Percentiles rank a stretch among this genome's conserved stretches.
These are phyloP conservation scores for Blastobotrys muscicola DNA, from an alignment of 805 yeast genomes.

Conservation along the genomic window DNA sequence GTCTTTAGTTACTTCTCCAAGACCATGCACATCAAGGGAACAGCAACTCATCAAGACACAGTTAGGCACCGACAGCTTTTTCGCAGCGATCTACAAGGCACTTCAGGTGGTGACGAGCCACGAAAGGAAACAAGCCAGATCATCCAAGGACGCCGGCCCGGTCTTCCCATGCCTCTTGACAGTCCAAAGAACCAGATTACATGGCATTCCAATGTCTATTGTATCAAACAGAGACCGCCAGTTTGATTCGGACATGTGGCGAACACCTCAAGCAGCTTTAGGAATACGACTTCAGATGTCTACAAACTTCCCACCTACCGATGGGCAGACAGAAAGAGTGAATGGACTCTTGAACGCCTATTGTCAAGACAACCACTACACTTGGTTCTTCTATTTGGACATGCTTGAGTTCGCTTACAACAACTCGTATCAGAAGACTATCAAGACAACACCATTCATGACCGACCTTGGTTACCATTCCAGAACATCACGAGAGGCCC, in stretches of 20 bases:
- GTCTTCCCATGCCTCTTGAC: no score
- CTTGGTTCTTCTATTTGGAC: not conserved
- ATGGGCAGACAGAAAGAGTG: slow-evolving; percentile 12
- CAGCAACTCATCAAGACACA: no score
- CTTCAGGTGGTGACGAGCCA: no score
- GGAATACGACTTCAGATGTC: slow-evolving; percentile 7
- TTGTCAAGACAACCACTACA: not conserved
- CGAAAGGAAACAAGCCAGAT: no score
- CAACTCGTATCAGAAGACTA: not conserved
- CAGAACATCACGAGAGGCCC: no score
- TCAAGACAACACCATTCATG: not conserved
- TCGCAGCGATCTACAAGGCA: no score
- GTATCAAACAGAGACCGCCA: slow-evolving; percentile 14
- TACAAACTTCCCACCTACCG: slow-evolving; percentile 10
- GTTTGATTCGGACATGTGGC: slow-evolving; percentile 14
- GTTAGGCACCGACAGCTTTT: no score
- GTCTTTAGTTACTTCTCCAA: no score
- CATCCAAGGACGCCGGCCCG: no score
- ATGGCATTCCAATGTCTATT: slow-evolving; percentile 13
- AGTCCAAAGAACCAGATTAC: no score
- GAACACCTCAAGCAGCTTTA: slow-evolving; percentile 1
- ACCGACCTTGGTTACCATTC: not conserved
- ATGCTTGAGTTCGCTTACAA: not conserved
- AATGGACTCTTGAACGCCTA: not conserved
- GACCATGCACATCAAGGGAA: no score